A percentile compares a stretch with the other conserved stretches of the same genome.
Conservation (phyloP, 139 green algal species). For the Chlorella sp. region DNA sequence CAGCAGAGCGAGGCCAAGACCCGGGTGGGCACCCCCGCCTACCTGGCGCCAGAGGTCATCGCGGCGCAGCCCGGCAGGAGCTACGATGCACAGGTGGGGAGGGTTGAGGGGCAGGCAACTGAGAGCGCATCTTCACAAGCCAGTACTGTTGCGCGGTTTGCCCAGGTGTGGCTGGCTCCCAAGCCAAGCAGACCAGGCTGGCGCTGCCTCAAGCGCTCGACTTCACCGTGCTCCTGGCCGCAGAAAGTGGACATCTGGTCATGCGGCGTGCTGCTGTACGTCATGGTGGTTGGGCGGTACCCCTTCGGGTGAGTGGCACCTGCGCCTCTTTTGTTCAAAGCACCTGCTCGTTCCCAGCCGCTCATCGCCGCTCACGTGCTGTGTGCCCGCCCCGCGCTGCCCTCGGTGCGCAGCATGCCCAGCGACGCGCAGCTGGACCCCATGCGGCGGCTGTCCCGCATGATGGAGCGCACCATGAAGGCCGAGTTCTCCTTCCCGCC, state of each 20-base stretch:
- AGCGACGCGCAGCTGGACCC: conserved; percentile 56
- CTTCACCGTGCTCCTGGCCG: too few relatives aligned
- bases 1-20: conserved; percentile 78
- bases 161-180: background rate
- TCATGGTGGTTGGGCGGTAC: conserved; percentile 93
- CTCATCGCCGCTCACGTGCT: background rate
- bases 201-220: background rate
- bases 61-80: conserved; percentile 73
- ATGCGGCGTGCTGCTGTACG: conserved; percentile 97
- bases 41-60: conserved; percentile 97
- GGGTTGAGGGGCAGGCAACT: background rate
- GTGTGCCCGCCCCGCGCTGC: conserved; percentile 65
- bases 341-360: background rate
- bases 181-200: too few relatives aligned
- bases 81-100: conserved; percentile 83
- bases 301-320: conserved; percentile 82
- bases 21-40: conserved; percentile 95
- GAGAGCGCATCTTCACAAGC: background rate
- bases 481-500: conserved; percentile 53
- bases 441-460: conserved; percentile 19
- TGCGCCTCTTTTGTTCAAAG: conserved; percentile 41
- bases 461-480: conserved; percentile 31
- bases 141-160: background rate
- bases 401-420: conserved; percentile 62
- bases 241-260: conserved; percentile 93